Evolutionary conservation across 495 filamentous ascomycete genomes (phyloP).

Genomic region (Xylaria castorea): DNA sequence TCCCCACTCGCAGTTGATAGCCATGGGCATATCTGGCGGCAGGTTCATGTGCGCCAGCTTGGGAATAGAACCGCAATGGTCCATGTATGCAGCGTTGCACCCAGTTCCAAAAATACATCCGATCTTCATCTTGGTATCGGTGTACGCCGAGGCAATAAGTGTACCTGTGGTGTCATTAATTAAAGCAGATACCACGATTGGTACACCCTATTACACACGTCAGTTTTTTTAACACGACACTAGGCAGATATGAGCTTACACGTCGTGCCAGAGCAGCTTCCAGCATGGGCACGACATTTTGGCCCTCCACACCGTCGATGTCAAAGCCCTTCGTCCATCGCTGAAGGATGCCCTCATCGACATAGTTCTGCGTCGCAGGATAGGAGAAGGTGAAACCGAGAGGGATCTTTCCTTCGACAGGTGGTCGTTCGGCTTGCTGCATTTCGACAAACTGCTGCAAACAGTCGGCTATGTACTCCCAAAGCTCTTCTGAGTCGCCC

Average conservation of each 20-base stretch:
- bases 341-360: constrained; percentile 94
- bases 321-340: constrained; percentile 99
- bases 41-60: constrained; percentile 94
- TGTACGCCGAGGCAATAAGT: constrained; percentile 97
- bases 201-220: constrained; percentile 67
- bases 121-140: constrained; percentile 88
- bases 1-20: constrained; percentile 99
- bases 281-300: constrained; percentile 93
- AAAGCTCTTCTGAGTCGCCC: constrained; percentile 88
- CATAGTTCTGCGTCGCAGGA: constrained; percentile 93
- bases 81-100: constrained; percentile 98
- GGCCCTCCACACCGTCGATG: constrained; percentile 92
- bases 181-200: constrained; percentile 90
- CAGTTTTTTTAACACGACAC: constrained; percentile 19
- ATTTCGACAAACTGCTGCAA: constrained; percentile 93
- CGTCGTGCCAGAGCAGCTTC: constrained; percentile 80
- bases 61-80: constrained; percentile 86
- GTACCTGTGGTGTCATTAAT: constrained; percentile 99
- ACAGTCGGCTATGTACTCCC: constrained; percentile 98
- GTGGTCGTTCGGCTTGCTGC: constrained; percentile 74
- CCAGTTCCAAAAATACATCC: constrained; percentile 99
- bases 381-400: constrained; percentile 99
- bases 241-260: constrained; percentile 54
- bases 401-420: constrained; percentile 68
- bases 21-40: constrained; percentile 87